Evolutionary conservation across 768 basidiomycete genomes (phyloP), one percentile per base, ranked within the genome.

Genomic region (Boletus edulis): DNA sequence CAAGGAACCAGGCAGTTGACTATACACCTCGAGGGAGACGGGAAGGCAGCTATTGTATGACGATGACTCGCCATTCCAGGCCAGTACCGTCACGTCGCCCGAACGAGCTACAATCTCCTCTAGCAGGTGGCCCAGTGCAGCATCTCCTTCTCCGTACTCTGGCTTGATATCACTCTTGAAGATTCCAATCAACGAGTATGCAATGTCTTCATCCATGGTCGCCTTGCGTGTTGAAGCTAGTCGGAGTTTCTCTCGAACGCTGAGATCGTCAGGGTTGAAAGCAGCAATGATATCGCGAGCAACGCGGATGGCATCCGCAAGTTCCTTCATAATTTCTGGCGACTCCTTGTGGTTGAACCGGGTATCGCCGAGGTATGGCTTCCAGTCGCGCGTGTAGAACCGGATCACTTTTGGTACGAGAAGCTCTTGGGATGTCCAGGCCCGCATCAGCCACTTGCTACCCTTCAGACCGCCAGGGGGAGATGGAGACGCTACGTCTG

Each of bases 381-480:
- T 42, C 61, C 61, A 62, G 0, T 54, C 18, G 9, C 52, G 8
- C 4, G 48, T 40, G 5, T 51, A 62, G 32, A 62, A 61, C 5
- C 60, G 20, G 39, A 58, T 39, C n/a, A 58, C 31, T 9, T 49
- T 54, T 0, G 55, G 17, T 10, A 46, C 52, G n/a, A 62, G 60
- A 41, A 62, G 51, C 17, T 62, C 61, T 45, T 56, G 62, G 4
- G 46, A n/a, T 0, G 61, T 62, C 61, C 61, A 62, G 2, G 47
- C 60, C 3, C 60, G 56, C 5, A 39, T 52, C 61, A 58, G 46
- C 60, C 60, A 62, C 1, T 7, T 1, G 32, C 48, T 54, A 12
- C 4, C 9, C 4, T n/a, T n/a, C 10, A 61, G 51, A 29, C 18
- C 44, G 3, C 39, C 45, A 15, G 14, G 18, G 22, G 13, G 18